Evolutionary conservation across 2,329 filamentous ascomycete genomes (phyloP).

Genomic region (Diaporthe ampelina): DNA sequence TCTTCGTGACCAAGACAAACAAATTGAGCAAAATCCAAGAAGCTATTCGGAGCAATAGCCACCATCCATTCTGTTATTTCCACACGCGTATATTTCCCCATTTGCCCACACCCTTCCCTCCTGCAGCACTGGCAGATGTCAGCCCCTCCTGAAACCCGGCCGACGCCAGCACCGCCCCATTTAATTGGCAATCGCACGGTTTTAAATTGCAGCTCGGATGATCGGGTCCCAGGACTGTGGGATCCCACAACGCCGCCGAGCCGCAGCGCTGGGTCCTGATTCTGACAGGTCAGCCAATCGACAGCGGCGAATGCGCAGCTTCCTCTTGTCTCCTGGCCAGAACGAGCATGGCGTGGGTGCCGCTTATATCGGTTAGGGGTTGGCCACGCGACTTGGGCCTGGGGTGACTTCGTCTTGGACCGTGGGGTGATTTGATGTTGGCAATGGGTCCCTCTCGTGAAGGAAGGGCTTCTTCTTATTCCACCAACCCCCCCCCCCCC

Average conservation of each 20-base stretch:
- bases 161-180: slow-evolving; percentile 35
- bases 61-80: not conserved
- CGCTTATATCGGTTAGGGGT: slow-evolving; percentile 27
- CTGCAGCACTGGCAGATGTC: slow-evolving; percentile 27
- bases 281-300: slow-evolving; percentile 34
- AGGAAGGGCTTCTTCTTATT: slow-evolving; percentile 17
- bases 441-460: not conserved
- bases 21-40: not conserved
- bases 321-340: slow-evolving; percentile 16
- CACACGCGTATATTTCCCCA: not conserved
- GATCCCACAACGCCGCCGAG: slow-evolving; percentile 22
- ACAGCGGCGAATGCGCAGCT: not conserved
- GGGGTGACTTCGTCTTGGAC: slow-evolving; percentile 19
- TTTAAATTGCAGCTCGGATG: slow-evolving; percentile 37
- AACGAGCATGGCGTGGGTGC: slow-evolving; percentile 20
- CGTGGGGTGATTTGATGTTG: slow-evolving; percentile 25
- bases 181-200: slow-evolving; percentile 37
- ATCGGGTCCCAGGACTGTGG: slow-evolving; percentile 6
- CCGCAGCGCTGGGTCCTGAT: slow-evolving; percentile 21
- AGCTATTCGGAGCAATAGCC: not conserved
- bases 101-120: not conserved
- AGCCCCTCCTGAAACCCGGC: slow-evolving; percentile 35
- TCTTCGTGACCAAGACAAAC: slow-evolving; percentile 11
- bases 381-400: slow-evolving; percentile 22
- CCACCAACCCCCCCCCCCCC: slow-evolving; percentile 4